These are phyloP conservation scores for Diaporthe caulivora DNA, from an alignment of 2,329 filamentous ascomycete genomes.

Conservation along the genomic window DNA sequence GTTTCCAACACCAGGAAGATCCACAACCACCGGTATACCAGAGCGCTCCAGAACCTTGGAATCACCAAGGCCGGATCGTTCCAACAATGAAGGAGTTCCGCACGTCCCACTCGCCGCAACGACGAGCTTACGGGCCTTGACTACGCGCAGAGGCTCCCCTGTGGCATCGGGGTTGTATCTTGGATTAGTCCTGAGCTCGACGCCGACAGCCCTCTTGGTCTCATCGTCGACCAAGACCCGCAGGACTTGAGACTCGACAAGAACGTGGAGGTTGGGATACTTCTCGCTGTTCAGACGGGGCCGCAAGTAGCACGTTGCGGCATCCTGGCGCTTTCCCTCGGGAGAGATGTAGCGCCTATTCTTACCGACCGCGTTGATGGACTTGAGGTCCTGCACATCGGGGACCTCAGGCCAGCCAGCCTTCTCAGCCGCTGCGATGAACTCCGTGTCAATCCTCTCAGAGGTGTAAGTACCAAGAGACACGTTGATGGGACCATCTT, in stretches of 20 bases:
- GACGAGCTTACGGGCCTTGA: conserved; percentile 64
- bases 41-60: conserved; percentile 59
- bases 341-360: conserved; percentile 43
- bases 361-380: conserved; percentile 46
- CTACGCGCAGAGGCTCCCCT: conserved; percentile 45
- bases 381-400: conserved; percentile 62
- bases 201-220: conserved; percentile 60
- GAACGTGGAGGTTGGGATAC: conserved; percentile 65
- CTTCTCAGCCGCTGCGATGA: conserved; percentile 57
- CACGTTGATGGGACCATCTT: conserved; percentile 62
- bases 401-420: conserved; percentile 60
- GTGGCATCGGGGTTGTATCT: conserved; percentile 47
- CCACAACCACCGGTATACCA: conserved; percentile 58
- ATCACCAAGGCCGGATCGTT: conserved; percentile 63
- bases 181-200: conserved; percentile 61
- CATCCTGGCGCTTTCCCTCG: conserved; percentile 64
- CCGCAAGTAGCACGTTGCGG: conserved; percentile 63
- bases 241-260: conserved; percentile 64
- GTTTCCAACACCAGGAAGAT: conserved; percentile 65
- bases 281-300: conserved; percentile 60
- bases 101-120: conserved; percentile 53
- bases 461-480: conserved; percentile 58
- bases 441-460: conserved; percentile 55
- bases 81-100: conserved; percentile 59
- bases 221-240: conserved; percentile 60